Percentiles rank a stretch among this genome's conserved stretches.
These are phyloP conservation scores for Xerocomellus intermedius DNA, from an alignment of 768 basidiomycete species.

Conservation along the genomic window DNA sequence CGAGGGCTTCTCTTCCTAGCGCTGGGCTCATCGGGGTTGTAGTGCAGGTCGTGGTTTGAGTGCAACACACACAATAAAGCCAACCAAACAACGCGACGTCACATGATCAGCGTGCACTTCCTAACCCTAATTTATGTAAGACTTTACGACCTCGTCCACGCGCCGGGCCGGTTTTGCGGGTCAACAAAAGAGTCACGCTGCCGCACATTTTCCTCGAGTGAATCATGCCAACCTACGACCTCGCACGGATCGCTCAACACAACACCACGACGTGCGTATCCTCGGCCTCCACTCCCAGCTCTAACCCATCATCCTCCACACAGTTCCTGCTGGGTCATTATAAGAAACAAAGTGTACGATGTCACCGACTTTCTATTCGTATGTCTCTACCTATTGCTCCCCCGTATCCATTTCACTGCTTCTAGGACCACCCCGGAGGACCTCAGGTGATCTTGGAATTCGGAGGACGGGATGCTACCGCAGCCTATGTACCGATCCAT, in stretches of 20 bases:
- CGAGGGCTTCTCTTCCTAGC: conserved; percentile 41
- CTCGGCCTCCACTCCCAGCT: not conserved
- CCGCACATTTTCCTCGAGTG: too few relatives aligned
- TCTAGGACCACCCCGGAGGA: conserved; percentile 79
- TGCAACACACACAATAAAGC: conserved; percentile 43
- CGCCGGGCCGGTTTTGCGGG: not conserved
- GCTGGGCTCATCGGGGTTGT: conserved; percentile 40
- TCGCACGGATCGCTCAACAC: conserved; percentile 62
- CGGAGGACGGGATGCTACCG: conserved; percentile 83
- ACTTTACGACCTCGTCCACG: too few relatives aligned
- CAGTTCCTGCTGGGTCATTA: conserved; percentile 85
- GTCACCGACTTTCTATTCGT: conserved; percentile 77
- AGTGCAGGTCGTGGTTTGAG: conserved; percentile 40
- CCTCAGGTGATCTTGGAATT: conserved; percentile 78
- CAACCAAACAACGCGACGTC: conserved; percentile 52
- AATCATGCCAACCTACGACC: conserved; percentile 40
- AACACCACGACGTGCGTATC: conserved; percentile 47
- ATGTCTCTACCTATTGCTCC: conserved; percentile 11
- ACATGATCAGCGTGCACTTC: conserved; percentile 32
- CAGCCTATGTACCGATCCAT: conserved; percentile 78
- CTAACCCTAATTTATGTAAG: conserved; percentile 9
- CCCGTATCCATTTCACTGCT: not conserved
- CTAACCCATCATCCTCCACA: conserved; percentile 6
- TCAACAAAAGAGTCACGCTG: too few relatives aligned
- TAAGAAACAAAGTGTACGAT: conserved; percentile 79